These are phyloP conservation scores for Clavispora asparagi DNA, from an alignment of 805 yeast species.

Conservation along the genomic window DNA sequence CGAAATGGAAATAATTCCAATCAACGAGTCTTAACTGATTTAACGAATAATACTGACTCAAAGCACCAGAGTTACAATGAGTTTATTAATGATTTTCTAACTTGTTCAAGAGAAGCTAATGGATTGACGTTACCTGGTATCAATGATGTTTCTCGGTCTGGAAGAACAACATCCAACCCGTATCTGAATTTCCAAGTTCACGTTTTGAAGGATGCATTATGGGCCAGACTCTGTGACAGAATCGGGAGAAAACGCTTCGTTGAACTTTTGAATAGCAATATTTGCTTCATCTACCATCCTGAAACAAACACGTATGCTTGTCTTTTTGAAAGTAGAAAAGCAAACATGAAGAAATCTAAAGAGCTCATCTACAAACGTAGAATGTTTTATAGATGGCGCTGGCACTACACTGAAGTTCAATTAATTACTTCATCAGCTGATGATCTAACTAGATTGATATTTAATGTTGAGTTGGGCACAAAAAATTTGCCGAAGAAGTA, in stretches of 20 bases:
- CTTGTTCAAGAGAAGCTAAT: background rate
- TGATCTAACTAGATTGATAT: background rate
- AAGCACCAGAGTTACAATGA: background rate
- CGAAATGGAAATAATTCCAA: background rate
- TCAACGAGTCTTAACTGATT: background rate
- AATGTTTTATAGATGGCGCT: background rate
- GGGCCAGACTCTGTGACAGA: slow-evolving; percentile 37
- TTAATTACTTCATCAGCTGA: background rate
- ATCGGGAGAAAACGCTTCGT: slow-evolving; percentile 40
- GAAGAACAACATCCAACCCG: slow-evolving; percentile 31
- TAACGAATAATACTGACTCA: background rate
- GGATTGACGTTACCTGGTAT: background rate
- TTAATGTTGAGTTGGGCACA: background rate
- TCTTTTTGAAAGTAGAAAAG: background rate
- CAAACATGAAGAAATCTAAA: background rate
- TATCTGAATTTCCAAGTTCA: slow-evolving; percentile 28
- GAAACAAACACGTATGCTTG: background rate
- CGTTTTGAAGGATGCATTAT: slow-evolving; percentile 36
- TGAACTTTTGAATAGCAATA: slow-evolving; percentile 15
- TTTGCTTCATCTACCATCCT: background rate
- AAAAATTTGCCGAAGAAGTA: slow-evolving; percentile 5
- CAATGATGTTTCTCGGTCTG: slow-evolving; percentile 5
- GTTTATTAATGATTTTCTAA: background rate
- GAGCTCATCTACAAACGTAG: background rate
- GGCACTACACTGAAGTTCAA: background rate